These are phyloP conservation scores for Gnaphalium uliginosum DNA, from an alignment of 129 eudicot species.

Conservation along the genomic window DNA sequence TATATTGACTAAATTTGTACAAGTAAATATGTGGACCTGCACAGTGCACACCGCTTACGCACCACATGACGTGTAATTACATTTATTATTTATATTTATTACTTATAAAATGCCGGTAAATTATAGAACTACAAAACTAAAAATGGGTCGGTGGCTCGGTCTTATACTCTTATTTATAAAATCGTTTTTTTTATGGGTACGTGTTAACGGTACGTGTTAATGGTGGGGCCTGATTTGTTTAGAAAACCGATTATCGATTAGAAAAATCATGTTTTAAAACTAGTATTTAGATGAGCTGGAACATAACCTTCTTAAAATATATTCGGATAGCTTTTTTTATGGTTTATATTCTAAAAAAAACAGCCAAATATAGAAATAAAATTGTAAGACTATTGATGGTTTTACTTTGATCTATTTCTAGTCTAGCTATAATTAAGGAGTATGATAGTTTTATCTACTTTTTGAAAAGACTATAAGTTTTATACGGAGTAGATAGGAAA, in stretches of 20 bases:
- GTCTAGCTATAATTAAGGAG: no score
- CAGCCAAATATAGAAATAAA: no score
- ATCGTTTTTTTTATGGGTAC: background rate
- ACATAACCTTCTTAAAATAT: no score
- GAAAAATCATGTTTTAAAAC: background rate
- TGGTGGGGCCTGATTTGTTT: slow-evolving; percentile 8
- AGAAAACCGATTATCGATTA: background rate
- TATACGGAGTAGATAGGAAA: no score
- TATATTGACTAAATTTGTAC: background rate
- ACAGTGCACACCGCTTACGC: slow-evolving; percentile 15
- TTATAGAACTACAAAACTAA: background rate
- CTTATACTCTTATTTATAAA: background rate
- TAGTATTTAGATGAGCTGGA: background rate
- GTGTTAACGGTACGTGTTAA: background rate
- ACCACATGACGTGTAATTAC: slow-evolving; percentile 17
- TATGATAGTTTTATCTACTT: no score
- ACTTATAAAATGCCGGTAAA: background rate
- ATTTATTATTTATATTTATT: no score
- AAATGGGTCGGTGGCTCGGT: slow-evolving; percentile 16
- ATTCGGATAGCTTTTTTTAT: no score
- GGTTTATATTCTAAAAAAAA: no score
- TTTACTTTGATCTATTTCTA: no score
- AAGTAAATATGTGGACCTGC: background rate
- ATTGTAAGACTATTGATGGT: no score
- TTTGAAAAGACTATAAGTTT: no score